Conservation (phyloP, 2,329 filamentous ascomycete genomes). For the Corinectria fuckeliana region DNA sequence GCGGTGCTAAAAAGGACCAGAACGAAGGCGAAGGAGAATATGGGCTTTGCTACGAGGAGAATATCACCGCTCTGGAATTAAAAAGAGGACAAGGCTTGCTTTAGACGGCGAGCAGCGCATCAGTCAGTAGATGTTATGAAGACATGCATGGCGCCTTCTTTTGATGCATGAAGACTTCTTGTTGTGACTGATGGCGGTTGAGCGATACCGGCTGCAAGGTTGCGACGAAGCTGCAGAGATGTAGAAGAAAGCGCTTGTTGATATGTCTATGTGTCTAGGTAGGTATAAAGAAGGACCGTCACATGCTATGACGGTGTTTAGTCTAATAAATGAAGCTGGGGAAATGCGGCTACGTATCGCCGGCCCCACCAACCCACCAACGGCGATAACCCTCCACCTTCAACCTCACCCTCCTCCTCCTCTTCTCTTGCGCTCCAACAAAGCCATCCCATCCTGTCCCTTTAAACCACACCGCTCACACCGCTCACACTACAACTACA, state of each 20-base stretch:
- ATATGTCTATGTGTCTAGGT: too few species aligned
- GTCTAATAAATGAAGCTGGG: background rate
- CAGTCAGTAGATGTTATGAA: slow-evolving; percentile 5
- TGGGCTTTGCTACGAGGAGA: background rate
- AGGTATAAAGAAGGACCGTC: too few species aligned
- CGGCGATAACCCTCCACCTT: slow-evolving; percentile 9
- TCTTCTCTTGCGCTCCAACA: background rate
- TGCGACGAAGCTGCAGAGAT: slow-evolving; percentile 8
- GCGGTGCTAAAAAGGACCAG: background rate
- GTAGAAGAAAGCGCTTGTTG: slow-evolving; percentile 1
- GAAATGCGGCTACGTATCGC: slow-evolving; percentile 15
- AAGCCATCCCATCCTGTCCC: background rate
- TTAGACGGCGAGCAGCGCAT: slow-evolving; percentile 1
- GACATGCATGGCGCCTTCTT: slow-evolving; percentile 4
- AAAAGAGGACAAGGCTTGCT: background rate
- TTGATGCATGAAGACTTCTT: background rate
- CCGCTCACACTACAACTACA: background rate
- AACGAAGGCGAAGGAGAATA: background rate
- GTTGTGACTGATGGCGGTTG: background rate
- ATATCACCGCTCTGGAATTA: slow-evolving; percentile 12
- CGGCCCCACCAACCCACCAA: slow-evolving; percentile 20
- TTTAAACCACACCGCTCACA: background rate
- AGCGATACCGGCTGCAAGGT: background rate
- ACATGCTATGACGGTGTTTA: slow-evolving; percentile 9
- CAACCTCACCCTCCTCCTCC: background rate